Conservation (phyloP, 225 moss, liverwort and hornwort species). For the Sphagnum contortum region DNA sequence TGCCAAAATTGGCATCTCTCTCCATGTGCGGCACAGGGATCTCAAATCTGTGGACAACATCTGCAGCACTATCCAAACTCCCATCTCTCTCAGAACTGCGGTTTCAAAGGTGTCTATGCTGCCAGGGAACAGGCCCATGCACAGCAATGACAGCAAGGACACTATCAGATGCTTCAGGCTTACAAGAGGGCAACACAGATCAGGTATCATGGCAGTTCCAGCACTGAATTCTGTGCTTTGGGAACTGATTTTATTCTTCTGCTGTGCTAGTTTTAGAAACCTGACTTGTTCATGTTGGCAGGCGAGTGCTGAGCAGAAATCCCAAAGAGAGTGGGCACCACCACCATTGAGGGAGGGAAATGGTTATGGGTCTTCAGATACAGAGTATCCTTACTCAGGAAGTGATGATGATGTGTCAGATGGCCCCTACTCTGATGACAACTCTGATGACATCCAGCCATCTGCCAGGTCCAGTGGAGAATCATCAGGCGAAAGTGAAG, state of each 20-base stretch:
- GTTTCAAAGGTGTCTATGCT: slow-evolving; percentile 70
- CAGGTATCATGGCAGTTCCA: slow-evolving; percentile 17
- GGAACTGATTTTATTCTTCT: no score
- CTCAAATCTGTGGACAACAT: slow-evolving; percentile 65
- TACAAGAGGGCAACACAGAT: slow-evolving; percentile 15
- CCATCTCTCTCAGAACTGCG: slow-evolving; percentile 54
- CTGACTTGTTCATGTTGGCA: slow-evolving; percentile 16
- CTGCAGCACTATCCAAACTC: slow-evolving; percentile 50
- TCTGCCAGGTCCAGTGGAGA: slow-evolving; percentile 40
- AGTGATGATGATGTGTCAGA: slow-evolving; percentile 59
- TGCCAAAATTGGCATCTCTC: slow-evolving; percentile 61
- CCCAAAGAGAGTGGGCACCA: slow-evolving; percentile 23
- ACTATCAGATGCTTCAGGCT: slow-evolving; percentile 18
- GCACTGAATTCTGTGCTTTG: no score
- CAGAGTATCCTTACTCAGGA: slow-evolving; percentile 34
- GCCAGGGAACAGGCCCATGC: slow-evolving; percentile 61
- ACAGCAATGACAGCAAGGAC: slow-evolving; percentile 27
- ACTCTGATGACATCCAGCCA: slow-evolving; percentile 38
- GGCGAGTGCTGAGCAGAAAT: slow-evolving; percentile 24
- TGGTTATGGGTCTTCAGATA: slow-evolving; percentile 40
- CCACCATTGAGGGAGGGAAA: slow-evolving; percentile 25
- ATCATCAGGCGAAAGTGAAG: slow-evolving; percentile 45
- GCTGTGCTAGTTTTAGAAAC: no score
- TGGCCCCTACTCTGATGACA: slow-evolving; percentile 41
- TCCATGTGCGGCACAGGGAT: slow-evolving; percentile 71